Percentiles rank a stretch among this genome's conserved stretches.
Evolutionary conservation across 768 basidiomycete genomes (phyloP).

Genomic region (Fomitopsis pulvina): DNA sequence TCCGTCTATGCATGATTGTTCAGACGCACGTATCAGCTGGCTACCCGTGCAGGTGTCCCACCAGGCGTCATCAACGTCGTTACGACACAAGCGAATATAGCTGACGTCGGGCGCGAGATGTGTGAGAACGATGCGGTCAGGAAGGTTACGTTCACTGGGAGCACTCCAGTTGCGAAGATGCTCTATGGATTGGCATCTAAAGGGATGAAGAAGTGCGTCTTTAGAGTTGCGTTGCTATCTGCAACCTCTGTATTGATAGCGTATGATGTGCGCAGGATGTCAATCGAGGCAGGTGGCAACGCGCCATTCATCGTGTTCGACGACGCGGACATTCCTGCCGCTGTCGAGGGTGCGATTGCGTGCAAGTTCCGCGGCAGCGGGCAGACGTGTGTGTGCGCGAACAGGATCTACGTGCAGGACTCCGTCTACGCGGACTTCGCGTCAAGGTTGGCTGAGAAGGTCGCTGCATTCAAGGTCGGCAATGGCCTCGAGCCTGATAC

Average conservation of each 20-base stretch:
- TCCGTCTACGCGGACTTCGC: slow-evolving; percentile 91
- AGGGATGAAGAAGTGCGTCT: slow-evolving; percentile 73
- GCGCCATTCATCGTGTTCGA: slow-evolving; percentile 96
- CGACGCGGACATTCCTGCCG: slow-evolving; percentile 89
- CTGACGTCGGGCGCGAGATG: slow-evolving; percentile 89
- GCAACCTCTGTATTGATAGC: no score
- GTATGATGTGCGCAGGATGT: slow-evolving; percentile 37
- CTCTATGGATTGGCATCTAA: slow-evolving; percentile 67
- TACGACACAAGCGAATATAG: slow-evolving; percentile 78
- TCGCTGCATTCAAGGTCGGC: slow-evolving; percentile 81
- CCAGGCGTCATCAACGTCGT: slow-evolving; percentile 94
- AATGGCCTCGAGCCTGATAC: slow-evolving; percentile 74
- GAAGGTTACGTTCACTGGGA: slow-evolving; percentile 92
- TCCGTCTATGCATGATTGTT: neutral
- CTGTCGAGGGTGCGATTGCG: slow-evolving; percentile 75
- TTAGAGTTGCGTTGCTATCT: neutral
- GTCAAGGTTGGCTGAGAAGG: slow-evolving; percentile 74
- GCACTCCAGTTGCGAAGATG: slow-evolving; percentile 72
- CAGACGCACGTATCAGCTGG: slow-evolving; percentile 42
- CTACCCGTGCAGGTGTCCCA: slow-evolving; percentile 85
- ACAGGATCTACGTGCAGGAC: slow-evolving; percentile 90
- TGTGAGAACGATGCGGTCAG: slow-evolving; percentile 81
- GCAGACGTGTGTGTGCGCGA: slow-evolving; percentile 85
- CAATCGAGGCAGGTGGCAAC: slow-evolving; percentile 90
- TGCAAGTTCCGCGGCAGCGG: slow-evolving; percentile 80